phyloP scores from a whole-genome alignment of 495 filamentous ascomycete genomes.

The Monascus purpureus region DNA sequence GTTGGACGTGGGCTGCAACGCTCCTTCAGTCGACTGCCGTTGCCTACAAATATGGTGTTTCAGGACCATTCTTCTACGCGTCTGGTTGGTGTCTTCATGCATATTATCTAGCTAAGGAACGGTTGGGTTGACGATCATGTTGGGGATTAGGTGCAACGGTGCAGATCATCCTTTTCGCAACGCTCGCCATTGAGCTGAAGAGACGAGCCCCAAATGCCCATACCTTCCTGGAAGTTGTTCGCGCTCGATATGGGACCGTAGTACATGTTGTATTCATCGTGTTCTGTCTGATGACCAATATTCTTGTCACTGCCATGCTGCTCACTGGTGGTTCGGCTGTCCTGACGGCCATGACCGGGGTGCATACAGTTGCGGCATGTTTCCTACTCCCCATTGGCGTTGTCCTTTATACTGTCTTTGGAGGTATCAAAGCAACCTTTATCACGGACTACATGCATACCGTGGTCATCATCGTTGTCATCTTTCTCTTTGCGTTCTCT shows the following conservation, averaged over 20 bases:
- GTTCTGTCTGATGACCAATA: conserved; percentile 74
- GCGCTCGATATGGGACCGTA: conserved; percentile 44
- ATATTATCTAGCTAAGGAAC: background rate
- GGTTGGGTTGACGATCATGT: background rate
- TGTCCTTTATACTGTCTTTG: conserved; percentile 64
- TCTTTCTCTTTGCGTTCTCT: conserved; percentile 82
- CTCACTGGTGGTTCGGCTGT: conserved; percentile 85
- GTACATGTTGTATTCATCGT: conserved; percentile 64
- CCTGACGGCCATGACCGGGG: conserved; percentile 69
- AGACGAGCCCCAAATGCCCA: conserved; percentile 75
- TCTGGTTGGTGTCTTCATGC: conserved; percentile 21
- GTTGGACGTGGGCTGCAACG: conserved; percentile 72
- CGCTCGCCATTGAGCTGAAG: conserved; percentile 87
- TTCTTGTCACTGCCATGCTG: conserved; percentile 81
- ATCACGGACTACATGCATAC: conserved; percentile 79
- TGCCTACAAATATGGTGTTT: conserved; percentile 85
- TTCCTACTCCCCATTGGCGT: conserved; percentile 83
- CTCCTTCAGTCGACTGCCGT: conserved; percentile 68
- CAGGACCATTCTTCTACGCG: conserved; percentile 86
- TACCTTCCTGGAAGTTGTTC: conserved; percentile 71
- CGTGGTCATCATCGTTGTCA: conserved; percentile 73
- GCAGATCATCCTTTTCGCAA: conserved; percentile 76
- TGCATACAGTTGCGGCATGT: conserved; percentile 77
- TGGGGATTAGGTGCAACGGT: conserved; percentile 31
- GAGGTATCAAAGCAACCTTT: conserved; percentile 66